Conservation (phyloP, 768 basidiomycete species). For the Exidia glandulosa region DNA sequence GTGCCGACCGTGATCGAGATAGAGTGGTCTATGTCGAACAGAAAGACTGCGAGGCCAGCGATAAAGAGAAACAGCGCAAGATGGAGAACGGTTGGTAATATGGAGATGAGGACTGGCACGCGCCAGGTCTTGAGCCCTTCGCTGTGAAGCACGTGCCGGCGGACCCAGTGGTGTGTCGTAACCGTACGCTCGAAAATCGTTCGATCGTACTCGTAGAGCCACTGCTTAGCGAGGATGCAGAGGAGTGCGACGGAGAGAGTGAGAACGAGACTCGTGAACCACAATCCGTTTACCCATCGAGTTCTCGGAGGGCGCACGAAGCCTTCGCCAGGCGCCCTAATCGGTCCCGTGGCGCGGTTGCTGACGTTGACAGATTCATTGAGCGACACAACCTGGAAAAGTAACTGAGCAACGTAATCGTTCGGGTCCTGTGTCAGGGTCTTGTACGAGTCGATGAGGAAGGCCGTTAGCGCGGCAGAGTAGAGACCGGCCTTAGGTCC, state of each 20-base stretch:
- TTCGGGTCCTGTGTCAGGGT: conserved; percentile 4
- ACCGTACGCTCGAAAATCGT: not conserved
- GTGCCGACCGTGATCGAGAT: too few species aligned
- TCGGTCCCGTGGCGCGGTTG: not conserved
- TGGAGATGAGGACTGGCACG: not conserved
- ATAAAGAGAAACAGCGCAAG: conserved; percentile 1
- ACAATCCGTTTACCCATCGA: too few species aligned
- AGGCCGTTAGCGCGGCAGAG: conserved; percentile 3
- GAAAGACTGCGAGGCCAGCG: not conserved
- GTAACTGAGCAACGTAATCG: not conserved
- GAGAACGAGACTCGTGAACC: too few species aligned
- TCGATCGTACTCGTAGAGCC: not conserved
- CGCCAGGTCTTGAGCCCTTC: not conserved
- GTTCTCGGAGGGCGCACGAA: not conserved
- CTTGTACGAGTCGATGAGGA: conserved; percentile 9
- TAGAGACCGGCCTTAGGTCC: conserved; percentile 10
- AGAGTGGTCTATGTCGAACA: not conserved
- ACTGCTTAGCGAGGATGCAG: too few species aligned
- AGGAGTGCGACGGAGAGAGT: too few species aligned
- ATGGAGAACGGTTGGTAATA: not conserved
- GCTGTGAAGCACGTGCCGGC: not conserved
- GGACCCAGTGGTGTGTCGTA: not conserved
- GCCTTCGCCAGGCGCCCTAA: not conserved
- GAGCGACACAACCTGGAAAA: not conserved
- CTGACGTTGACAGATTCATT: not conserved